Conservation (phyloP, 2,329 filamentous ascomycete genomes). For the Penicillium sclerotigenum region DNA sequence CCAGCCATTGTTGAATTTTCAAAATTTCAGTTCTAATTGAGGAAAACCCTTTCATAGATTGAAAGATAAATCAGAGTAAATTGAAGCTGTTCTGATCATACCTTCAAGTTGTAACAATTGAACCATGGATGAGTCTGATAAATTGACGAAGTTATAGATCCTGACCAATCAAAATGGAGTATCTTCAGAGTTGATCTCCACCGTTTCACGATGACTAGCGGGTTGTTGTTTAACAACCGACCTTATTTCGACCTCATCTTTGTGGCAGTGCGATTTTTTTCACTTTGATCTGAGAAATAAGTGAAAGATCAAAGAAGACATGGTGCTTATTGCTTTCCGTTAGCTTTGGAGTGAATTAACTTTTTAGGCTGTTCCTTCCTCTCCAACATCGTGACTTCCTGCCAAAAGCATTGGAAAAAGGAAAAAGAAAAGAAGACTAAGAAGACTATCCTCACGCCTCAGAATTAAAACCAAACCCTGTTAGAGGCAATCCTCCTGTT, state of each 20-base stretch:
- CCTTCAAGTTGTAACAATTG: not conserved
- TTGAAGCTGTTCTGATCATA: not conserved
- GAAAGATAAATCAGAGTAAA: not conserved
- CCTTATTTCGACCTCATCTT: not conserved
- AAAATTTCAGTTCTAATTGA: not conserved
- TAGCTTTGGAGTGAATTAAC: not conserved
- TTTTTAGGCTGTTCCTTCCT: not conserved
- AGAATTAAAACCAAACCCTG: no score
- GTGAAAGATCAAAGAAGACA: not conserved
- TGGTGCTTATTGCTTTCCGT: no score
- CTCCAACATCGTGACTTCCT: not conserved
- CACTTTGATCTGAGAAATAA: not conserved
- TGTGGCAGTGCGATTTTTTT: not conserved
- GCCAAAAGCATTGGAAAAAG: not conserved
- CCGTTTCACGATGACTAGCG: not conserved
- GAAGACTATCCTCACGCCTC: no score
- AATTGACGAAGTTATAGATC: not conserved
- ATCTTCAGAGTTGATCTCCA: not conserved
- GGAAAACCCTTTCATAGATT: not conserved
- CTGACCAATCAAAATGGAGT: not conserved
- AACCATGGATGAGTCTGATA: not conserved
- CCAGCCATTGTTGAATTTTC: not conserved
- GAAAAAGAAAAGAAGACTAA: no score
- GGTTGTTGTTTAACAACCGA: not conserved
- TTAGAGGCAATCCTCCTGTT: no score